phyloP scores from a whole-genome alignment of 345 rosid genomes.

The Salix exigua region DNA sequence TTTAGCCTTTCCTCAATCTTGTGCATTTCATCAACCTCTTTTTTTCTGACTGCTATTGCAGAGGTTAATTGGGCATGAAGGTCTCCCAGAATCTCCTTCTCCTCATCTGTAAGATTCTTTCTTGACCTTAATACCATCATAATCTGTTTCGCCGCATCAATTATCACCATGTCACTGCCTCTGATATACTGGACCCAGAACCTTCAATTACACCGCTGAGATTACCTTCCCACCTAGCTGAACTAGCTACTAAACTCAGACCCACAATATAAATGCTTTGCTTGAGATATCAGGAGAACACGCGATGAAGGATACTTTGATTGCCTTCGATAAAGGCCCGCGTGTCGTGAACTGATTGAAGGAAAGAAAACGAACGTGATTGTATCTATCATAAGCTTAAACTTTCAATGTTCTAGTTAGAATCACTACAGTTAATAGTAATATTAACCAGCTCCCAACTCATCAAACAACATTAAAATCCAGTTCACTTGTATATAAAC shows the following conservation, averaged over 20 bases:
- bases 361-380: too few relatives aligned
- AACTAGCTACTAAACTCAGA: not conserved
- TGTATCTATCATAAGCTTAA: too few relatives aligned
- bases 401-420: too few relatives aligned
- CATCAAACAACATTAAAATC: too few relatives aligned
- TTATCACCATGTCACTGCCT: conserved; percentile 35
- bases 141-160: conserved; percentile 62
- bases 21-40: conserved; percentile 21
- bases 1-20: conserved; percentile 47
- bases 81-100: conserved; percentile 53
- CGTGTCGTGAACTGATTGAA: too few relatives aligned
- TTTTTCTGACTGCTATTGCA: conserved; percentile 31
- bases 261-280: not conserved
- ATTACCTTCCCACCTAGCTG: too few relatives aligned
- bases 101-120: conserved; percentile 48
- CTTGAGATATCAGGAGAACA: too few relatives aligned
- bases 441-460: too few relatives aligned
- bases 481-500: too few relatives aligned
- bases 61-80: conserved; percentile 53
- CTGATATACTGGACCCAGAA: not conserved
- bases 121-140: conserved; percentile 52
- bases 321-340: too few relatives aligned
- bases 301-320: too few relatives aligned
- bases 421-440: too few relatives aligned
- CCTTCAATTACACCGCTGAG: not conserved